phyloP scores from a whole-genome alignment of 148 eudicot genomes.

The Rhododendron ferrugineum region DNA sequence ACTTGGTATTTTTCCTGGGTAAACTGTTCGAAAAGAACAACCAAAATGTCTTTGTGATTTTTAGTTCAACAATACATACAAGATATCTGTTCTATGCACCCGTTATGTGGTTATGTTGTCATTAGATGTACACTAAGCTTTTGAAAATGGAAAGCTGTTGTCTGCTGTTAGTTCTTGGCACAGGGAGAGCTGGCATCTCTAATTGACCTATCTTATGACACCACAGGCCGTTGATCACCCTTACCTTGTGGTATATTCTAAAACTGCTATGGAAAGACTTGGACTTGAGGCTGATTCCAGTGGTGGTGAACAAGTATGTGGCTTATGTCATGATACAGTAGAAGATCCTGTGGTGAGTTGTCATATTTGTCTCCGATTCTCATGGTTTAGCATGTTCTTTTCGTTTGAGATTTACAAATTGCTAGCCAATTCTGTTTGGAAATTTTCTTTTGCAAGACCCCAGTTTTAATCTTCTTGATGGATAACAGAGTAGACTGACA shows the following conservation, averaged over 20 bases:
- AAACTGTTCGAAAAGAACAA: background rate
- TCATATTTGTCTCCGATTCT: background rate
- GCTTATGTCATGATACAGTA: conserved; percentile 70
- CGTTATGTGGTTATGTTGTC: background rate
- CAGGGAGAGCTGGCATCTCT: conserved; percentile 1
- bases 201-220: conserved; percentile 9
- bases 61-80: background rate
- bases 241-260: conserved; percentile 87
- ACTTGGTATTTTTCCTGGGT: background rate
- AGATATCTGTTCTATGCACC: background rate
- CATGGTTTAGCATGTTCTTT: background rate
- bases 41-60: background rate
- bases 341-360: conserved; percentile 74
- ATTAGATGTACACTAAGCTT: background rate
- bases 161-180: background rate
- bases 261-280: conserved; percentile 38
- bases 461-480: background rate
- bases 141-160: background rate
- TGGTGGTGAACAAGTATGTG: conserved; percentile 51
- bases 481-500: background rate
- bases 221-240: conserved; percentile 95
- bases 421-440: background rate
- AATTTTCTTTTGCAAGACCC: background rate
- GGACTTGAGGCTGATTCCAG: conserved; percentile 31
- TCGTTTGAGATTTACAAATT: background rate